phyloP scores from a whole-genome alignment of 148 eudicot genomes.

The Chenopodium berlandieri region DNA sequence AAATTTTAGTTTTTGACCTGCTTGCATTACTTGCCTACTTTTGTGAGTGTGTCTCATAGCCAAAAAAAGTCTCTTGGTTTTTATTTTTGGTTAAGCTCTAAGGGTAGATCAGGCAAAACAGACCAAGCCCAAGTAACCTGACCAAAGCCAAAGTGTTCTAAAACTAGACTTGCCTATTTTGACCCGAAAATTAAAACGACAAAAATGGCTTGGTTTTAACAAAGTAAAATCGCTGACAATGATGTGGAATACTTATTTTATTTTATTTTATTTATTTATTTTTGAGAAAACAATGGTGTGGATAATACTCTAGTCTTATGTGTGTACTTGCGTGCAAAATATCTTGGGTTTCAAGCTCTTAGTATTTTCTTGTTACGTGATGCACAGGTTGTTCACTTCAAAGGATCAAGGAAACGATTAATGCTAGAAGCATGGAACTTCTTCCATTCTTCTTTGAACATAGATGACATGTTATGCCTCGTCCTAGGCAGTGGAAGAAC shows the following conservation, averaged over 20 bases:
- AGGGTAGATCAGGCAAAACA: neutral
- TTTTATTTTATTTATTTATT: too few relatives aligned
- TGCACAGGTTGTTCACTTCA: constrained; percentile 84
- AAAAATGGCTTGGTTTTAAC: neutral
- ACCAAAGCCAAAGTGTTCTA: neutral
- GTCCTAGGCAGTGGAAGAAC: constrained; percentile 81
- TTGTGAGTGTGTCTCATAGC: neutral
- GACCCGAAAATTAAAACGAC: neutral
- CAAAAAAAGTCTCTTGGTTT: neutral
- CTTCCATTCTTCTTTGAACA: constrained; percentile 47
- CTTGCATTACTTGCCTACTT: neutral
- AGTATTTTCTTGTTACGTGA: neutral
- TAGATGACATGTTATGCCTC: constrained; percentile 84
- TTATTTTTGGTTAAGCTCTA: neutral
- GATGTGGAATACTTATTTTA: too few relatives aligned
- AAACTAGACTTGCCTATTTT: neutral
- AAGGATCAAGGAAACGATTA: constrained; percentile 93
- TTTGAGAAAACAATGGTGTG: neutral
- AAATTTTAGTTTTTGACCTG: neutral
- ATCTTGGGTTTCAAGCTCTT: neutral
- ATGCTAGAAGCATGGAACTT: constrained; percentile 97
- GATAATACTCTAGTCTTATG: neutral
- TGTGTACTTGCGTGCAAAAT: neutral
- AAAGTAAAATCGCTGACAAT: neutral
- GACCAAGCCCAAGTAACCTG: neutral